Percentiles rank a stretch among this genome's conserved stretches.
These are phyloP conservation scores for Triticum timopheevii DNA, from an alignment of 176 grass and related monocot genomes.

Conservation along the genomic window DNA sequence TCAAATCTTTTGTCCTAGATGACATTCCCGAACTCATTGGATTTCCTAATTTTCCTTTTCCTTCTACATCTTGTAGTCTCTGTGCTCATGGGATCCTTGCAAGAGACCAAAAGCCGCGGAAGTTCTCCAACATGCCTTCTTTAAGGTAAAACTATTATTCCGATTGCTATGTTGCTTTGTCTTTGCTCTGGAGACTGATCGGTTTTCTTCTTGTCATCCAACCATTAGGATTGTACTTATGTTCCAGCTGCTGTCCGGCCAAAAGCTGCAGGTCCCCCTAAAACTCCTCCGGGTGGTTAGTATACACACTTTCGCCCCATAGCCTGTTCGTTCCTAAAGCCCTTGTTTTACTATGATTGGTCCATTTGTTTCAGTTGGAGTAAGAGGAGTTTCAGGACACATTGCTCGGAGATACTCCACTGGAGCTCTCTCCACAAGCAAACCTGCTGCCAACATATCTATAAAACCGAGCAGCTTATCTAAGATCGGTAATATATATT, in stretches of 20 bases:
- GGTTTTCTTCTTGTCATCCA: conserved; percentile 21
- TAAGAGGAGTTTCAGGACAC: conserved; percentile 51
- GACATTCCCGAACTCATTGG: not conserved
- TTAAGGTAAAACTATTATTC: conserved; percentile 52
- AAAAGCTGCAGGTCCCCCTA: conserved; percentile 53
- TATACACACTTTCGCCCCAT: conserved; percentile 22
- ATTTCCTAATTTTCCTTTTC: not conserved
- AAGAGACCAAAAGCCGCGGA: conserved; percentile 91
- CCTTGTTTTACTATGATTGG: conserved; percentile 7
- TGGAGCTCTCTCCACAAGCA: conserved; percentile 51
- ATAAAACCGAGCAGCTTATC: conserved; percentile 46
- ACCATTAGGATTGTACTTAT: conserved; percentile 37
- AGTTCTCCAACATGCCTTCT: conserved; percentile 84
- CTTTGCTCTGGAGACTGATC: conserved; percentile 12
- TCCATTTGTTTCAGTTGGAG: conserved; percentile 48
- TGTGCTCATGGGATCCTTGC: conserved; percentile 92
- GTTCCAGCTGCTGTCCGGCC: conserved; percentile 55
- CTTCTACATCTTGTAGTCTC: conserved; percentile 43
- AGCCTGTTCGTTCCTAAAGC: not conserved
- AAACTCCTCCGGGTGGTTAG: conserved; percentile 86
- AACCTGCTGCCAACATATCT: conserved; percentile 33
- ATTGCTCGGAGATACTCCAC: conserved; percentile 59
- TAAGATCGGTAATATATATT: conserved; percentile 45
- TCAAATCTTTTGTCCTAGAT: conserved; percentile 9
- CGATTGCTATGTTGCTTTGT: not conserved